A percentile compares a stretch with the other conserved stretches of the same genome.
These are phyloP conservation scores for Jacaranda copaia DNA, from an alignment of 257 asterid genomes.

Conservation along the genomic window DNA sequence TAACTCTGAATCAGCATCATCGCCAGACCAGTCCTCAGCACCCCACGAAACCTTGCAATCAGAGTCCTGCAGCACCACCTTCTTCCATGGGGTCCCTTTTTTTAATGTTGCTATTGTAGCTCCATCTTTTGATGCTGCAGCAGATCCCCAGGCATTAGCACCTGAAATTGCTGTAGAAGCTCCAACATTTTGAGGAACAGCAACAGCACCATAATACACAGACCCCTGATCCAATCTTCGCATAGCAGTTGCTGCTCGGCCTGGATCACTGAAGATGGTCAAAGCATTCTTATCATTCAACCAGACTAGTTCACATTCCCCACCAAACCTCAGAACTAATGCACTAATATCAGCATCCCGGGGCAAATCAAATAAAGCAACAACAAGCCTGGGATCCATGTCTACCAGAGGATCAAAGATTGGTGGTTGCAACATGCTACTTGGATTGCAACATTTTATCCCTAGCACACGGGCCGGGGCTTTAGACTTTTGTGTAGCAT, in stretches of 20 bases:
- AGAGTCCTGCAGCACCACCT: slow-evolving; percentile 66
- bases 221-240: slow-evolving; percentile 99
- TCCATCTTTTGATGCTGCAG: slow-evolving; percentile 52
- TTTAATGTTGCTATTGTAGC: slow-evolving; percentile 39
- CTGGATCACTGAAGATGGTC: slow-evolving; percentile 93
- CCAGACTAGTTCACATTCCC: slow-evolving; percentile 98
- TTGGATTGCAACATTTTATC: slow-evolving; percentile 50
- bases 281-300: slow-evolving; percentile 94
- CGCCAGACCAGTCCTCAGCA: slow-evolving; percentile 66
- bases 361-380: slow-evolving; percentile 86
- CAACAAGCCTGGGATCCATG: slow-evolving; percentile 98
- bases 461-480: slow-evolving; percentile 90
- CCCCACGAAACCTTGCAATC: slow-evolving; percentile 71
- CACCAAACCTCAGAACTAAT: slow-evolving; percentile 89
- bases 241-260: slow-evolving; percentile 95
- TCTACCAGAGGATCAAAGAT: slow-evolving; percentile 76
- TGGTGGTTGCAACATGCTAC: slow-evolving; percentile 72
- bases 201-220: slow-evolving; percentile 79
- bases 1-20: slow-evolving; percentile 46
- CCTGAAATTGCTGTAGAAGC: slow-evolving; percentile 44
- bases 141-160: slow-evolving; percentile 66
- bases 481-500: slow-evolving; percentile 86
- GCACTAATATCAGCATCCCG: slow-evolving; percentile 97
- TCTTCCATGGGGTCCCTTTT: slow-evolving; percentile 74
- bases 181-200: slow-evolving; percentile 56